Evolutionary conservation across 495 filamentous ascomycete genomes (phyloP), one percentile per base, ranked within the genome.

Genomic region (Xylaria curta): DNA sequence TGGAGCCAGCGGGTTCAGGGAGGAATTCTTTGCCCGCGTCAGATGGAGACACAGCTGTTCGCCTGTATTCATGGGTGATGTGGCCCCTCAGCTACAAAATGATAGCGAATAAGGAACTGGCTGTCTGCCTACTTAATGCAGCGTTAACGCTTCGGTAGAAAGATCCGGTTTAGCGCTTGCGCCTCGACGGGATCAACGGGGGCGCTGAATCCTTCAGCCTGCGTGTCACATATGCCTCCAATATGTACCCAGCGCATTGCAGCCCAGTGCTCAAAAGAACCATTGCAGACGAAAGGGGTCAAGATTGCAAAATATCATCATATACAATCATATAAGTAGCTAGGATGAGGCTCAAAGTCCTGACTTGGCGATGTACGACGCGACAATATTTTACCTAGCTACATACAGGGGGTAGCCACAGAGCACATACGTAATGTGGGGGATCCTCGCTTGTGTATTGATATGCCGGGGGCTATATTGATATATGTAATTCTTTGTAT

Each of bases 131-230:
- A n/a, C 15, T 28, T 38, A 19, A 72, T 73, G 72, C 74, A 70
- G 70, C 66, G 61, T 71, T 70, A 54, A 61, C 74, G 63, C 74
- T 54, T 78, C 76, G 76, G 76, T 78, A 76, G 72, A 68, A 47
- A 65, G 73, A 76, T 68, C 26, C 28, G 74, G 76, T 74, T 76
- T 78, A 78, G 76, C 74, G 76, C 72, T 69, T n/a, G 47, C 54
- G 54, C 67, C 64, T 67, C 31, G n/a, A 38, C 40, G 31, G 63
- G 46, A 66, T 66, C 63, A 66, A 51, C 46, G 28, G 46, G 61
- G 26, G 4, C 38, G 38, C 46, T 36, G 46, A 66, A 67, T 67
- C 65, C 65, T 67, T 67, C 31, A 33, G 65, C 31, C 36, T 54
- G 49, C 49, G 28, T 56, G 31, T 44, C n/a, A 63, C 38, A 24